phyloP scores from a whole-genome alignment of 2,329 filamentous ascomycete species.

The Tolypocladium pustulatum region DNA sequence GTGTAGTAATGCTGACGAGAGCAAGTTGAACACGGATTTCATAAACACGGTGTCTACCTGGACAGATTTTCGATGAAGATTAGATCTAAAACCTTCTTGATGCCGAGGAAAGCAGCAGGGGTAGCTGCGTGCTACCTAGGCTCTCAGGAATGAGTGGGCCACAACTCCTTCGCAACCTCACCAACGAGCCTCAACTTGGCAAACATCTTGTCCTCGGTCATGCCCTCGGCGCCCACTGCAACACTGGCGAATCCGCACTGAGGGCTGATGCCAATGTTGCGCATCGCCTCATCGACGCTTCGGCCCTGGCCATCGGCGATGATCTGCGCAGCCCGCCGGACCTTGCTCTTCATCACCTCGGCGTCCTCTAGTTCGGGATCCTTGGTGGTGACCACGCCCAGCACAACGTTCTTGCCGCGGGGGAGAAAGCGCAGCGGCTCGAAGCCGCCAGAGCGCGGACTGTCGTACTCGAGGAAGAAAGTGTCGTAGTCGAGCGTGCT shows the following conservation, averaged over 20 bases:
- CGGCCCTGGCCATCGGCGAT: slow-evolving; percentile 55
- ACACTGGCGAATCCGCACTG: slow-evolving; percentile 65
- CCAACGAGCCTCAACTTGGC: slow-evolving; percentile 60
- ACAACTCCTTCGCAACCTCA: slow-evolving; percentile 55
- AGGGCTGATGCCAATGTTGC: slow-evolving; percentile 56
- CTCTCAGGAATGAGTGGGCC: slow-evolving; percentile 24
- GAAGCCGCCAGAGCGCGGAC: slow-evolving; percentile 48
- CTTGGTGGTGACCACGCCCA: slow-evolving; percentile 52
- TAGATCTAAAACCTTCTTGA: no score
- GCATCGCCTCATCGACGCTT: slow-evolving; percentile 50
- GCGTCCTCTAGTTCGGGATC: slow-evolving; percentile 46
- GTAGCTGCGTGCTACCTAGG: no score
- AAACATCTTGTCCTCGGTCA: slow-evolving; percentile 59
- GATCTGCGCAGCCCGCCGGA: slow-evolving; percentile 50
- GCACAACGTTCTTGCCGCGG: slow-evolving; percentile 47
- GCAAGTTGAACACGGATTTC: not conserved
- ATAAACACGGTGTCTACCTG: not conserved
- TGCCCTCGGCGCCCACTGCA: slow-evolving; percentile 51
- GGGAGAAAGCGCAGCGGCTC: slow-evolving; percentile 51
- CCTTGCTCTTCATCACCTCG: slow-evolving; percentile 41
- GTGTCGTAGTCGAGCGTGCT: slow-evolving; percentile 47
- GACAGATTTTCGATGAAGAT: no score
- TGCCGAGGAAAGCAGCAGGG: no score
- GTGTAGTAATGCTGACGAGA: not conserved
- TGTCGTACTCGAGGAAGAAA: slow-evolving; percentile 53